Percentiles rank a stretch among this genome's conserved stretches.
Evolutionary conservation across 1,284 basidiomycete species (phyloP).

Genomic region (Cystobasidiaceae sp.): DNA sequence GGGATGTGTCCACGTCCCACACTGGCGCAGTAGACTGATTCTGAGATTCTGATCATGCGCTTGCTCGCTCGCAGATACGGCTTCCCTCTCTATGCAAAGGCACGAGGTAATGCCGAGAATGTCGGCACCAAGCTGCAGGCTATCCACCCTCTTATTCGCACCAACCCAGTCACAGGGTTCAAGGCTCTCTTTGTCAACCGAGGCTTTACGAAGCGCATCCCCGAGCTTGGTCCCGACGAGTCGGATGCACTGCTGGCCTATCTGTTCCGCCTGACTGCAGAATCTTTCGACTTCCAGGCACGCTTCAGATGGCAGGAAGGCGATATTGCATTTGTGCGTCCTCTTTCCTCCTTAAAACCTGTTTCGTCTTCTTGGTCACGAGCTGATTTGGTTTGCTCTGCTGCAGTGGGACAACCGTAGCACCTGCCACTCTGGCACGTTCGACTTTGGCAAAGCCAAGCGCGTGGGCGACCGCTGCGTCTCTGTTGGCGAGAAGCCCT

Average conservation of each 20-base stretch:
- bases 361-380: too few species aligned
- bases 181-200: conserved; percentile 62
- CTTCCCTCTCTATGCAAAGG: conserved; percentile 41
- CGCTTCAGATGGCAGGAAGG: conserved; percentile 51
- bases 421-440: conserved; percentile 50
- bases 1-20: neutral
- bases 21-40: conserved; percentile 51
- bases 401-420: conserved; percentile 53
- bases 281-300: conserved; percentile 53
- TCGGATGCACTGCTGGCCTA: conserved; percentile 54
- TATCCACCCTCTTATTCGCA: conserved; percentile 52
- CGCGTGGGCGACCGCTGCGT: conserved; percentile 59
- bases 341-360: neutral
- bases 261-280: conserved; percentile 48
- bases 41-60: conserved; percentile 47
- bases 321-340: conserved; percentile 39
- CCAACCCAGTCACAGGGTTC: conserved; percentile 60
- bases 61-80: conserved; percentile 28
- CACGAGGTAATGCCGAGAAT: conserved; percentile 58
- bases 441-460: conserved; percentile 46
- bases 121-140: conserved; percentile 56
- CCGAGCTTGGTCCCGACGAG: conserved; percentile 59
- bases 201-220: conserved; percentile 60
- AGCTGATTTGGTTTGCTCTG: too few species aligned
- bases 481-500: conserved; percentile 60